phyloP scores from a whole-genome alignment of 1,284 basidiomycete genomes.

The Sanguinoderma infundibulare region DNA sequence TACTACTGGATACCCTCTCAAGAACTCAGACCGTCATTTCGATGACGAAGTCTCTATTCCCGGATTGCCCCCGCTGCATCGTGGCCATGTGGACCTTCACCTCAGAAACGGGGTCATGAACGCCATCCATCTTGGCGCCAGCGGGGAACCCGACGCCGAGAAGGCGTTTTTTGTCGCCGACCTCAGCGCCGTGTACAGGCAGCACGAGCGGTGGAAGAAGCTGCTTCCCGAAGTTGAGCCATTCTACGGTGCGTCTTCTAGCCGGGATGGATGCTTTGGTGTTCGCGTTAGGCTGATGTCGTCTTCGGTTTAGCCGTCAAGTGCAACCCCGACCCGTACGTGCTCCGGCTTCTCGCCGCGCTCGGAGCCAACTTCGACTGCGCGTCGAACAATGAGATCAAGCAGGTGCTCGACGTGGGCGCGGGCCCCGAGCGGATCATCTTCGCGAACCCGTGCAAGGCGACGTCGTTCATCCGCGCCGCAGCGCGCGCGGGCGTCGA shows the following conservation, averaged over 20 bases:
- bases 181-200: slow-evolving; percentile 86
- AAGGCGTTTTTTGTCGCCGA: slow-evolving; percentile 97
- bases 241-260: slow-evolving; percentile 76
- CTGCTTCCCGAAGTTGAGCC: slow-evolving; percentile 88
- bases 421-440: slow-evolving; percentile 85
- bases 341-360: slow-evolving; percentile 88
- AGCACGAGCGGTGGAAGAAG: slow-evolving; percentile 85
- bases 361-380: slow-evolving; percentile 97
- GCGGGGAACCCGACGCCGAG: slow-evolving; percentile 76
- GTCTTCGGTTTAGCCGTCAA: slow-evolving; percentile 76
- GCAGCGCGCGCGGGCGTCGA: slow-evolving; percentile 83
- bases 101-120: slow-evolving; percentile 75
- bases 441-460: slow-evolving; percentile 99
- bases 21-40: slow-evolving; percentile 31
- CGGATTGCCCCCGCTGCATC: slow-evolving; percentile 65
- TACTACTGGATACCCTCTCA: slow-evolving; percentile 12
- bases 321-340: slow-evolving; percentile 97
- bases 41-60: slow-evolving; percentile 56
- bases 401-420: slow-evolving; percentile 77
- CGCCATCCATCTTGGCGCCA: slow-evolving; percentile 54
- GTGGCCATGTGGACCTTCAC: slow-evolving; percentile 73
- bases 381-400: slow-evolving; percentile 96
- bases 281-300: not conserved
- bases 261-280: slow-evolving; percentile 6
- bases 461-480: slow-evolving; percentile 89